Percentiles rank a stretch among this genome's conserved stretches.
Evolutionary conservation across 176 grass and related monocot species (phyloP).

Genomic region (Leersia perrieri): DNA sequence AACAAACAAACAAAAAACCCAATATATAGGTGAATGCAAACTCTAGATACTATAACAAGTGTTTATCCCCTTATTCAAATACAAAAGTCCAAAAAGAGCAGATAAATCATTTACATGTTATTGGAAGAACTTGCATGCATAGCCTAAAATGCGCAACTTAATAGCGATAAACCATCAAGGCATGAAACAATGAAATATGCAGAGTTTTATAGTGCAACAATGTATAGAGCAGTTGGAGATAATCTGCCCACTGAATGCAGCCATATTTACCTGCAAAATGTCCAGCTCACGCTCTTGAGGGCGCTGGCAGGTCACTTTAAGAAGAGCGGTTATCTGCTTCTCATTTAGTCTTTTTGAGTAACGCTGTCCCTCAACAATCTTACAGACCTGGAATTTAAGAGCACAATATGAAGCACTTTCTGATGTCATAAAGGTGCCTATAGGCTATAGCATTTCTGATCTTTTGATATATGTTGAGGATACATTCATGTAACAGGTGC

Average conservation of each 20-base stretch:
- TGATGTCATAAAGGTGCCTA: slow-evolving; percentile 2
- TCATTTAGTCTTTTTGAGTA: slow-evolving; percentile 70
- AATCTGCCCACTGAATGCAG: background rate
- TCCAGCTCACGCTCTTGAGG: slow-evolving; percentile 56
- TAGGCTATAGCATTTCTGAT: background rate
- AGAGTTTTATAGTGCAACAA: background rate
- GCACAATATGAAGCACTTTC: background rate
- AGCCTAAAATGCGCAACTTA: background rate
- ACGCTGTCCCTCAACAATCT: slow-evolving; percentile 68
- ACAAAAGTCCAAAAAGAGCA: slow-evolving; percentile 1
- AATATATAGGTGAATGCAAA: background rate
- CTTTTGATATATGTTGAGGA: too few relatives aligned
- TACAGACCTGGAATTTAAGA: slow-evolving; percentile 52
- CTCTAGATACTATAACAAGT: background rate
- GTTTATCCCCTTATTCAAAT: background rate
- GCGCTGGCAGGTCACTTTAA: slow-evolving; percentile 62
- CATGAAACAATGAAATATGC: background rate
- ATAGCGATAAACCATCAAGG: background rate
- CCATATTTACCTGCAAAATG: slow-evolving; percentile 53
- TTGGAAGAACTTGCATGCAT: background rate
- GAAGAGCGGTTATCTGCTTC: slow-evolving; percentile 69
- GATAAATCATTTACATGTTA: background rate
- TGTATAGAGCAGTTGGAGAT: background rate
- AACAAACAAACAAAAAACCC: background rate
- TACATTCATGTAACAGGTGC: background rate